A percentile compares a stretch with the other conserved stretches of the same genome.
These are phyloP conservation scores for Cunninghamia lanceolata DNA, from an alignment of 75 land plant genomes.

Conservation along the genomic window DNA sequence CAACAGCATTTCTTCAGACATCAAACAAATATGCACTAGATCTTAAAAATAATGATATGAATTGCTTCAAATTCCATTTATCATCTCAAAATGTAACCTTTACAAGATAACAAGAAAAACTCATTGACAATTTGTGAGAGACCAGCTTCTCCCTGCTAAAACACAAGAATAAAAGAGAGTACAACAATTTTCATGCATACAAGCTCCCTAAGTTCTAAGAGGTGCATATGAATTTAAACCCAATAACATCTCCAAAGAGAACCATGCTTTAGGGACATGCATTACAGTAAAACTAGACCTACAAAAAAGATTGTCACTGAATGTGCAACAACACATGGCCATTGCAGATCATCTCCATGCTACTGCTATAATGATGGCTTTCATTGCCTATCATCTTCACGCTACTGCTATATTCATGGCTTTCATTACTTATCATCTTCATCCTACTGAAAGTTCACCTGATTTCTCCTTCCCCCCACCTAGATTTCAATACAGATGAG, in stretches of 20 bases:
- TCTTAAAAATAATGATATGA: neutral
- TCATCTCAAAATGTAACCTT: neutral
- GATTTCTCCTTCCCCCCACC: neutral
- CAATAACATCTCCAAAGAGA: neutral
- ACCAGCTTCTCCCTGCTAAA: neutral
- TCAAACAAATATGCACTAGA: neutral
- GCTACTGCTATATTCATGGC: neutral
- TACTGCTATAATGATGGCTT: neutral
- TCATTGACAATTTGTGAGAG: neutral
- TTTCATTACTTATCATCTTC: neutral
- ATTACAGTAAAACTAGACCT: neutral
- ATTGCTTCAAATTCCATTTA: neutral
- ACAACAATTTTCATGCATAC: neutral
- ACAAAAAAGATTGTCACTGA: neutral
- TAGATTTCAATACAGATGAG: neutral
- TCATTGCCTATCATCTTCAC: neutral
- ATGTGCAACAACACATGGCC: neutral
- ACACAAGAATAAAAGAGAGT: neutral
- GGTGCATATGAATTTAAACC: neutral
- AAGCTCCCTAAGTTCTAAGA: neutral
- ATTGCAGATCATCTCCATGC: neutral
- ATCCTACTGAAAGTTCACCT: neutral
- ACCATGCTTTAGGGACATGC: neutral
- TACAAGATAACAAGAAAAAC: neutral
- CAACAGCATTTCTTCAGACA: neutral